These are phyloP conservation scores for Solidago caesia DNA, from an alignment of 129 eudicot species.

Conservation along the genomic window DNA sequence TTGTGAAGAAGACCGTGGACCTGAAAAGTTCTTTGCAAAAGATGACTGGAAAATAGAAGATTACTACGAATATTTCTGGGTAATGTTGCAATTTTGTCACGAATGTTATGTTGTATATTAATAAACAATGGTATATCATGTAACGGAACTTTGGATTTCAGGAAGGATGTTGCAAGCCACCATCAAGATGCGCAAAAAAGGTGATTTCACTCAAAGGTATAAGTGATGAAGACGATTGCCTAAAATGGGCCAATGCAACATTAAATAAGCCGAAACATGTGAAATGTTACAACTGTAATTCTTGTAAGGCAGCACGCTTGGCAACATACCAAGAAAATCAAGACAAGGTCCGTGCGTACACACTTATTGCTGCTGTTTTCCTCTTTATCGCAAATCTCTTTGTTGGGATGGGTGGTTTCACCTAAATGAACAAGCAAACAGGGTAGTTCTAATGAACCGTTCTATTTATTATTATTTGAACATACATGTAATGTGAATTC, in stretches of 20 bases:
- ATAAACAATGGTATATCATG: not conserved
- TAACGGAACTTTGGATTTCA: constrained; percentile 23
- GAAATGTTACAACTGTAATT: constrained; percentile 37
- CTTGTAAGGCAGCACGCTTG: constrained; percentile 40
- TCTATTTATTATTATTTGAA: constrained; percentile 3
- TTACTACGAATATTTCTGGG: constrained; percentile 31
- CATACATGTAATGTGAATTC: constrained; percentile 21
- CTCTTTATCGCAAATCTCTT: constrained; percentile 32
- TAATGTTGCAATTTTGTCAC: constrained; percentile 2
- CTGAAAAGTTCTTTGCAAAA: constrained; percentile 24
- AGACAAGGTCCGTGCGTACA: constrained; percentile 31
- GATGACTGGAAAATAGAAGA: constrained; percentile 37
- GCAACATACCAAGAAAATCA: constrained; percentile 34
- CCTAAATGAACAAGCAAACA: constrained; percentile 11
- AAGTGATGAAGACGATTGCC: constrained; percentile 27
- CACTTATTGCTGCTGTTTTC: constrained; percentile 27
- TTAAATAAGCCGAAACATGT: constrained; percentile 11
- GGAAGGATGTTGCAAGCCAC: constrained; percentile 39
- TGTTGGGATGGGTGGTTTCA: constrained; percentile 31
- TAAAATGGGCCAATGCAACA: constrained; percentile 35
- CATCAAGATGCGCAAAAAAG: constrained; percentile 26
- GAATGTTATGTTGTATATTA: not conserved
- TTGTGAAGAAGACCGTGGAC: constrained; percentile 29
- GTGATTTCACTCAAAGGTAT: constrained; percentile 16
- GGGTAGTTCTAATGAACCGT: not conserved